These are phyloP conservation scores for Primulina eburnea DNA, from an alignment of 257 asterid species.

Conservation along the genomic window DNA sequence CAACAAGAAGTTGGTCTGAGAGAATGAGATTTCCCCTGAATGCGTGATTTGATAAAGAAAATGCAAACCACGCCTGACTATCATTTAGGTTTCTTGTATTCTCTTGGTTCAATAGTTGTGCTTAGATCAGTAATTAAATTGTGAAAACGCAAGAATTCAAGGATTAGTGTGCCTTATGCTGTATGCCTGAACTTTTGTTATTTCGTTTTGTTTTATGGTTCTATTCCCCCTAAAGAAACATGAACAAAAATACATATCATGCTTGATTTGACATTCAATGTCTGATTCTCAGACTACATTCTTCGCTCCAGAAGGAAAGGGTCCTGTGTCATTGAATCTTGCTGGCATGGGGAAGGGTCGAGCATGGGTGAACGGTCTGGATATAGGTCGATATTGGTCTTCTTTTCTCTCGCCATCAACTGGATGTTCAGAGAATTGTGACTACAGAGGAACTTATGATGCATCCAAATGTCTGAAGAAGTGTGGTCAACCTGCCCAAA, in stretches of 20 bases:
- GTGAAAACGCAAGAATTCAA: too few relatives aligned
- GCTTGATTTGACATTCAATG: slow-evolving; percentile 16
- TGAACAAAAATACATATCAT: not conserved
- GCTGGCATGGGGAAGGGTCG: slow-evolving; percentile 78
- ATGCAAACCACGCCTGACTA: too few relatives aligned
- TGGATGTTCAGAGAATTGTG: slow-evolving; percentile 66
- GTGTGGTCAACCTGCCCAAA: slow-evolving; percentile 85
- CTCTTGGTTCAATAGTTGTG: too few relatives aligned
- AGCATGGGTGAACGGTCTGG: slow-evolving; percentile 71
- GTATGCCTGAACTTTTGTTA: too few relatives aligned
- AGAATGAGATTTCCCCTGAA: too few relatives aligned
- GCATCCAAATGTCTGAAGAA: slow-evolving; percentile 61
- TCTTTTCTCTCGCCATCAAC: slow-evolving; percentile 63
- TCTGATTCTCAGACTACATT: slow-evolving; percentile 44
- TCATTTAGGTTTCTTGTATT: too few relatives aligned
- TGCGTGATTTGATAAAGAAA: too few relatives aligned
- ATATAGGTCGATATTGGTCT: slow-evolving; percentile 76
- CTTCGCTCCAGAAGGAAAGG: slow-evolving; percentile 57
- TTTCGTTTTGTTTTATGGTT: not conserved
- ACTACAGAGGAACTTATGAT: slow-evolving; percentile 69
- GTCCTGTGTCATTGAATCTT: slow-evolving; percentile 56
- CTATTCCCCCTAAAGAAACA: not conserved
- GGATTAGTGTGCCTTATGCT: too few relatives aligned
- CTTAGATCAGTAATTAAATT: too few relatives aligned
- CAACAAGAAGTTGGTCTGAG: too few relatives aligned